Evolutionary conservation across 257 asterid genomes (phyloP), one percentile per base, ranked within the genome.

Genomic region (Buddleja alternifolia): DNA sequence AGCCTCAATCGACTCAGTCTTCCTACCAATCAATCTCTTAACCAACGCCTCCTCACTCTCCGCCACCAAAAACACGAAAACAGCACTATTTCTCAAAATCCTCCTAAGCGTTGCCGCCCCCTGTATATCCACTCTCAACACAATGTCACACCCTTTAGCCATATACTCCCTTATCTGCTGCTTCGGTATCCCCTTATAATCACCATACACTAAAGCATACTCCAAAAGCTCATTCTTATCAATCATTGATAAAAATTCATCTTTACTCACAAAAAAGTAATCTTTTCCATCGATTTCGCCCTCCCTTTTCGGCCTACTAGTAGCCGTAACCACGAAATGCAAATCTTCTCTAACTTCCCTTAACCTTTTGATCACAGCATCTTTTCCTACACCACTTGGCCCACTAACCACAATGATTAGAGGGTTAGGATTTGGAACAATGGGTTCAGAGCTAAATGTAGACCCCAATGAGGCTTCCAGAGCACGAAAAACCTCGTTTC

Each of bases 31-130:
- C 89, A 94, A 83, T 56, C 99, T 85, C 77, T 81, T 89, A 25
- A 94, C 99, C 84, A 94, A 47, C 5, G 95, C 97, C 79, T 82
- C 99, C 85, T 94, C 97, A 58, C 95, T 91, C 86, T 87, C 99
- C 0, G 97, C 97, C 68, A 83, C 97, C 79, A 91, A 79, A 20
- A 86, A 94, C 77, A 94, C 86, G 20, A 84, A 91, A 15, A 94
- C 88, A 0, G 95, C 99, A 34, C 86, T 74, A 29, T 77, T 66
- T 7, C 82, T 84, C 80, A 94, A 64, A 23, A 87, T 81, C 76
- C 78, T 78, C 66, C 87, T 87, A 89, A 94, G 40, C 0, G 90
- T 83, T 0, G 93, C 89, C 0, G 96, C 97, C 2, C 99, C 99
- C 73, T 94, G 99, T 8, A 89, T 78, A 73, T 94, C 97, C 12